Evolutionary conservation across 306 rosid species (phyloP), one percentile per base, ranked within the genome.

Genomic region (Malus domestica): DNA sequence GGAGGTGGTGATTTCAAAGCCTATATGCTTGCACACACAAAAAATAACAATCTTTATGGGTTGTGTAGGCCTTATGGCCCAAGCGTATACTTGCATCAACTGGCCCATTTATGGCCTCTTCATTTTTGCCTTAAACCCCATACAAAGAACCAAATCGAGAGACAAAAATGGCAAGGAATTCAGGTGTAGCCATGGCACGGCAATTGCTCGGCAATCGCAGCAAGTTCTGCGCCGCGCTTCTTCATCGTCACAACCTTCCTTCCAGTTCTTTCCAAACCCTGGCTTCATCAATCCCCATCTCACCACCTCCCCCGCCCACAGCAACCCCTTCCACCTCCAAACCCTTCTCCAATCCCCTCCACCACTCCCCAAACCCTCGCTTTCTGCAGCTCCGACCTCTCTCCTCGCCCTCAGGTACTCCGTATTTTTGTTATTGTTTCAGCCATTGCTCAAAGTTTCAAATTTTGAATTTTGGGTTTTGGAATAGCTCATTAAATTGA

Each of bases 351-450:
- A 49, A 19, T 52, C 42, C 70, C 59, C 23, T 23, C 55, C 80
- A 55, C 19, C 82, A 55, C 67, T 68, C 32, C 46, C 40, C 65
- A 8, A 10, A 16, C 11, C 45, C 27, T 14, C 65, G 14, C 18
- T 78, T 55, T 20, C 79, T 20, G 30, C 73, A 52, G 52, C 33
- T 13, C 29, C 72, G 82, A 64, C 20, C 71, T 33, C 13, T 57
- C 18, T 77, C 83, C 15, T 77, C 77, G 13, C 46, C 84, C 80
- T 25, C 80, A 62, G 82, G 80, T 65, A 19, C 72, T 70, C 46
- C 63, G 3, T 64, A 1, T 57, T 10, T 57, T 2, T 57, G 40
- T 6, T 58, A 30, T 5, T 70, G n/a, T 27, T 4, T 25, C 6
- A 4, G 10, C 68, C 68, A 18, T 64, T 23, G 45, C 12, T 40